Percentiles rank a stretch among this genome's conserved stretches.
Conservation (phyloP, 768 basidiomycete genomes). For the Trichaptum fuscoviolaceum region DNA sequence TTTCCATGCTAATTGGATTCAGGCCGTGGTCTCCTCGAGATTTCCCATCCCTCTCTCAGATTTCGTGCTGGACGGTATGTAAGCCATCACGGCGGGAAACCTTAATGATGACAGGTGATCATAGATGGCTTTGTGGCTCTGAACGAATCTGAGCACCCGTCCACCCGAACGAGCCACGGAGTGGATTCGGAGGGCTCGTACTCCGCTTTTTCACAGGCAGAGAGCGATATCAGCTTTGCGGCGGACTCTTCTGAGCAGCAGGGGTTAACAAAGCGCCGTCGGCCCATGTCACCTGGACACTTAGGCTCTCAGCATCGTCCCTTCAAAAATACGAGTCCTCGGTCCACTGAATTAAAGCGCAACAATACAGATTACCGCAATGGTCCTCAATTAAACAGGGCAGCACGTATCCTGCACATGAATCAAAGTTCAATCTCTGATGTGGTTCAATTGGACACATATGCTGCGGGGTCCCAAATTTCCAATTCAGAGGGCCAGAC, state of each 20-base stretch:
- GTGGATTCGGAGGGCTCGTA: not conserved
- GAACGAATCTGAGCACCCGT: not conserved
- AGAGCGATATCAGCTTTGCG: not conserved
- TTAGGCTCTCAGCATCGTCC: not conserved
- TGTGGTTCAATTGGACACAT: not conserved
- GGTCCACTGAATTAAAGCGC: not conserved
- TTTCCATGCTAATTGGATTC: constrained; percentile 10
- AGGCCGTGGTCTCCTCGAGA: not conserved
- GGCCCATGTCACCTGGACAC: not conserved
- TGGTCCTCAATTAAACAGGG: not conserved
- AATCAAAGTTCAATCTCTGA: not conserved
- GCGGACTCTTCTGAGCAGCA: not conserved
- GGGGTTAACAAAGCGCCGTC: not conserved
- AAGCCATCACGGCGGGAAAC: not conserved
- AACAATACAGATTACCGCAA: not conserved
- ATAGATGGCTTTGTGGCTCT: not conserved
- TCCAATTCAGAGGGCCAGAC: not conserved
- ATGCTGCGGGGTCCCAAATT: not conserved
- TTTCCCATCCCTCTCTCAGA: constrained; percentile 5
- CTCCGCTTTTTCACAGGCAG: not conserved
- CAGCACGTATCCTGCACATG: not conserved
- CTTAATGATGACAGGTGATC: not conserved
- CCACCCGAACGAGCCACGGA: not conserved
- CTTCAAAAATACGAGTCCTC: not conserved
- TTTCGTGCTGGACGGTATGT: constrained; percentile 7